Evolutionary conservation across 1,139 yeast genomes (phyloP).

Genomic region (Spathaspora sp.): DNA sequence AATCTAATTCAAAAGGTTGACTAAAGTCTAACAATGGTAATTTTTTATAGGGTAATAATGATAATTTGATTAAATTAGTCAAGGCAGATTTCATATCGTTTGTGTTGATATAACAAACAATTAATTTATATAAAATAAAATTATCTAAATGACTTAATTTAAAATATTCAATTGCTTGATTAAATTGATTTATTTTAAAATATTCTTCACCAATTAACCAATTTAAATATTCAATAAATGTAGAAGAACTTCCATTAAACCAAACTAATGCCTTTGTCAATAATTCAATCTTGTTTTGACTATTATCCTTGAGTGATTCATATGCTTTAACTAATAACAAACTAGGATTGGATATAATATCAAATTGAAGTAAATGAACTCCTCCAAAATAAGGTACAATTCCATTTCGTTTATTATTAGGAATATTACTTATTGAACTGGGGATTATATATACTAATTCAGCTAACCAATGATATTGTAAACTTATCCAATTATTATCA

Average conservation of each 20-base stretch:
- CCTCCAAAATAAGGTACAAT: slow-evolving; percentile 35
- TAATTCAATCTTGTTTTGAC: slow-evolving; percentile 20
- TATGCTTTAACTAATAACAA: slow-evolving; percentile 28
- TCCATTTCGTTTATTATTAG: slow-evolving; percentile 8
- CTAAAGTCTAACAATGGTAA: neutral
- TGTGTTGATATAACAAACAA: slow-evolving; percentile 11
- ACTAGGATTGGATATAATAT: slow-evolving; percentile 31
- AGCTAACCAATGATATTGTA: slow-evolving; percentile 56
- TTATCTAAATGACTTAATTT: slow-evolving; percentile 11
- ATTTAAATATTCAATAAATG: slow-evolving; percentile 29
- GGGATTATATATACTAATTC: slow-evolving; percentile 51
- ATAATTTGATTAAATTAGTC: slow-evolving; percentile 12
- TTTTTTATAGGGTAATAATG: slow-evolving; percentile 7
- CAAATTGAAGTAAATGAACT: slow-evolving; percentile 23
- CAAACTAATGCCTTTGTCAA: slow-evolving; percentile 14
- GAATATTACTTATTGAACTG: slow-evolving; percentile 24
- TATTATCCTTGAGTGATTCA: slow-evolving; percentile 6
- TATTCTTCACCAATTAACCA: slow-evolving; percentile 53
- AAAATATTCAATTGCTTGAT: slow-evolving; percentile 12
- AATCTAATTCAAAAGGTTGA: slow-evolving; percentile 2
- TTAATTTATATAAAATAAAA: slow-evolving; percentile 11
- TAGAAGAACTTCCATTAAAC: neutral
- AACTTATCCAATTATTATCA: slow-evolving; percentile 39
- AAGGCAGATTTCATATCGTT: slow-evolving; percentile 9
- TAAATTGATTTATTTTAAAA: slow-evolving; percentile 8